Evolutionary conservation across 73 alveolate species (phyloP).

Genomic region (Uronychia setigera): DNA sequence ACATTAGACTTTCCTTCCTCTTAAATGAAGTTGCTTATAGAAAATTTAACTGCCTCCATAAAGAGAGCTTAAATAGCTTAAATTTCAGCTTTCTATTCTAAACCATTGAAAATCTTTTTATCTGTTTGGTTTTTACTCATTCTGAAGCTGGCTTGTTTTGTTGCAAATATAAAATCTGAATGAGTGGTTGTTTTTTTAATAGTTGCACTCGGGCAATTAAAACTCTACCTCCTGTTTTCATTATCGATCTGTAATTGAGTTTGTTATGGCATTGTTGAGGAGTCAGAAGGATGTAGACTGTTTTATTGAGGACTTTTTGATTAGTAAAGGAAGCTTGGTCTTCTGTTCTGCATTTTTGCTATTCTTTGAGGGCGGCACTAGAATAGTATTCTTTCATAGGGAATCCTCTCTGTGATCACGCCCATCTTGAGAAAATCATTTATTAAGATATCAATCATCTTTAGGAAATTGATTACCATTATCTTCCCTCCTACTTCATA

Average conservation of each 20-base stretch:
- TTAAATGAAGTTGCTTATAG: neutral
- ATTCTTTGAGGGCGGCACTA: neutral
- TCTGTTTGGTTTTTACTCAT: no score
- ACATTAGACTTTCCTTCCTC: neutral
- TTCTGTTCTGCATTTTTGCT: no score
- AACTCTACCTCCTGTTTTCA: neutral
- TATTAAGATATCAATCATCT: neutral
- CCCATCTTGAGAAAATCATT: slow-evolving; percentile 9
- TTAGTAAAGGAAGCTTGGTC: no score
- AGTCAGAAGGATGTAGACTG: neutral
- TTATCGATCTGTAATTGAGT: neutral
- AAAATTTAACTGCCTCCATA: slow-evolving; percentile 13
- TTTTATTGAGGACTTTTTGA: no score
- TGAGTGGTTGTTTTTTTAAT: neutral
- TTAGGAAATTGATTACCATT: neutral
- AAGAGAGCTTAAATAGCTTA: slow-evolving; percentile 3
- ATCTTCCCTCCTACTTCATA: no score
- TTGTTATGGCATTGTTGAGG: neutral
- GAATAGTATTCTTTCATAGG: neutral
- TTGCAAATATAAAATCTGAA: neutral
- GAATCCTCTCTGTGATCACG: slow-evolving; percentile 15
- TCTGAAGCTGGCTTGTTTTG: no score
- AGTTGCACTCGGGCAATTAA: neutral
- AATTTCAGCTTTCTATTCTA: no score
- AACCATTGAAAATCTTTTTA: no score